A percentile compares a stretch with the other conserved stretches of the same genome.
Conservation (phyloP, 495 filamentous ascomycete species). For the Podospora conica region DNA sequence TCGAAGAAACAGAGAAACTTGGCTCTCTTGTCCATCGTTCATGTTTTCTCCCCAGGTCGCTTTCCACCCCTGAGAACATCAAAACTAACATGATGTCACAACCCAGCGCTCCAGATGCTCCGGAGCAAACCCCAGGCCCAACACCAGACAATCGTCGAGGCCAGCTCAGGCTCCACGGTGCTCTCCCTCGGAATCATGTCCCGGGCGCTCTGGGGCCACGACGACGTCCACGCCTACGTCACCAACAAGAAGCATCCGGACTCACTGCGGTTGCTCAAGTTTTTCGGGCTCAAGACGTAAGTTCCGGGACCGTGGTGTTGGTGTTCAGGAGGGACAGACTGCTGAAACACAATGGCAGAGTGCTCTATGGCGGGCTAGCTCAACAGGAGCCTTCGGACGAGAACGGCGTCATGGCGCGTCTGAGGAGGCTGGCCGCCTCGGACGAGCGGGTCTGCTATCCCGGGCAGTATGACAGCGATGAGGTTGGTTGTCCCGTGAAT, state of each 20-base stretch:
- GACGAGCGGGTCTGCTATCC: constrained; percentile 44
- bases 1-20: no score
- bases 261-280: constrained; percentile 50
- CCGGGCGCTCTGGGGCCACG: constrained; percentile 46
- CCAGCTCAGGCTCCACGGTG: constrained; percentile 58
- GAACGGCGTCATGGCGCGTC: constrained; percentile 47
- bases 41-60: no score
- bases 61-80: no score
- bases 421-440: constrained; percentile 35
- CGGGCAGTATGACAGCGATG: constrained; percentile 54
- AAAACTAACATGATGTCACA: not conserved
- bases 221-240: constrained; percentile 50
- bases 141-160: constrained; percentile 51
- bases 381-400: constrained; percentile 52
- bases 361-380: constrained; percentile 51
- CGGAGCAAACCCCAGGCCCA: constrained; percentile 18
- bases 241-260: constrained; percentile 55
- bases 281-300: constrained; percentile 53
- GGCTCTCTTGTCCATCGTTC: no score
- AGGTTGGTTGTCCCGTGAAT: constrained; percentile 25
- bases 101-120: constrained; percentile 51
- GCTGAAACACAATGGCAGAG: constrained; percentile 15
- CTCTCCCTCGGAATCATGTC: constrained; percentile 54
- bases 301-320: constrained; percentile 1
- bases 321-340: not conserved